Evolutionary conservation across 2,329 filamentous ascomycete genomes (phyloP), one percentile per base, ranked within the genome.

Genomic region (Stemphylium vesicarium): DNA sequence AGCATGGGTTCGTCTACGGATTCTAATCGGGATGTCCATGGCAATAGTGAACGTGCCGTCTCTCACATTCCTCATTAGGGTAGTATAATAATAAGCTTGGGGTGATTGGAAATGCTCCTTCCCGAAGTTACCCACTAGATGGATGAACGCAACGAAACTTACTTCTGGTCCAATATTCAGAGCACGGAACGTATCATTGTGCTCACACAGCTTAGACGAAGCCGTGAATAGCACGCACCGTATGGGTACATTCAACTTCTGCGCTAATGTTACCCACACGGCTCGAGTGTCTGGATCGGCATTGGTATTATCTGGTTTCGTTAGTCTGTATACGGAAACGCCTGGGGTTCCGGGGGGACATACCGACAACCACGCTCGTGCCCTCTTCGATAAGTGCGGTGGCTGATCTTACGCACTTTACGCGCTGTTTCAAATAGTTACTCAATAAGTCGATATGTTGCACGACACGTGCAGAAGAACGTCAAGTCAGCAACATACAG

Each of bases 171-270:
- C 72, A 57, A 63, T 47, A 56, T 73, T 84, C 62, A 93, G 79
- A 1, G 92, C 86, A 56, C 95, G 85, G 43, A 96, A 90, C 1
- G 85, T 85, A 70, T 96, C 90, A 71, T 99, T 99, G 78, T 99
- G 95, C 72, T 92, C 87, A 74, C 85, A 86, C 8, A 96, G 73
- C 38, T 84, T 82, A 22, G 86, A 75, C 1, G 87, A 81, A 11
- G 92, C 89, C 46, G 88, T 89, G 78, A 99, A 95, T 75, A 90
- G 89, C 9, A 98, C 81, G 70, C 94, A 96, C 41, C 94, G 89
- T 64, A 96, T 89, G 2, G 90, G 88, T 2, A 96, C 81, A 4
- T 84, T 80, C 67, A 86, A 78, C 66, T 88, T 88, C 60, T 82
- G 83, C 15, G 92, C 92, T 26, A 98, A 77, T 22, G 85, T 79